Conservation (phyloP, 371 early-diverging fungal genomes). For the Polyrhizophydium stewartii region DNA sequence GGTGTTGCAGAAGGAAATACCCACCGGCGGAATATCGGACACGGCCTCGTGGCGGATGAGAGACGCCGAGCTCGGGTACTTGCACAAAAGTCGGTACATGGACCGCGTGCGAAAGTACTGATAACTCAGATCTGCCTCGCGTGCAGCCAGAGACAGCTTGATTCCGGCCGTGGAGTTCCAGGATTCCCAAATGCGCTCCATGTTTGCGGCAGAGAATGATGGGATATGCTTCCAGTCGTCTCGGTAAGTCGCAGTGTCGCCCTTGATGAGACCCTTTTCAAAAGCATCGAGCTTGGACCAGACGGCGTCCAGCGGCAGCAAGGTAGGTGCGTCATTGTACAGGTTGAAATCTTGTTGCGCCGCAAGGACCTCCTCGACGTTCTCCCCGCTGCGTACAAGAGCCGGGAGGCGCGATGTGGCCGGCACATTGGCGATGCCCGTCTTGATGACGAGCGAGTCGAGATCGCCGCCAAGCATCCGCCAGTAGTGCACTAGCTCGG, state of each 20-base stretch:
- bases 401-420: neutral
- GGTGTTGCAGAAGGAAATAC: neutral
- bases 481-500: constrained; percentile 2
- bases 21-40: neutral
- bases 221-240: constrained; percentile 3
- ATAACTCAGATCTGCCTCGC: neutral
- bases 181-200: neutral
- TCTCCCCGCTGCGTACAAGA: neutral
- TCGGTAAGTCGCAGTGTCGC: neutral
- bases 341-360: neutral
- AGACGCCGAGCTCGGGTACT: neutral
- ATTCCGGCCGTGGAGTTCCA: neutral
- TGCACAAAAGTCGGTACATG: neutral
- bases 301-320: neutral
- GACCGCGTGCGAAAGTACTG: neutral
- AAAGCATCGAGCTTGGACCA: neutral
- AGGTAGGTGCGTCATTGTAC: neutral
- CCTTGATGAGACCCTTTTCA: neutral
- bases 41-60: neutral
- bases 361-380: constrained; percentile 1
- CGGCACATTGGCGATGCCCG: neutral
- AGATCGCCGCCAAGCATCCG: neutral
- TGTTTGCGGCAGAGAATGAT: neutral
- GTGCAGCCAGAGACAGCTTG: neutral
- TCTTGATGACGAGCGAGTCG: neutral